Evolutionary conservation across 1,284 basidiomycete genomes (phyloP), one percentile per base, ranked within the genome.

Genomic region (Cutaneotrichosporon spelunceum): DNA sequence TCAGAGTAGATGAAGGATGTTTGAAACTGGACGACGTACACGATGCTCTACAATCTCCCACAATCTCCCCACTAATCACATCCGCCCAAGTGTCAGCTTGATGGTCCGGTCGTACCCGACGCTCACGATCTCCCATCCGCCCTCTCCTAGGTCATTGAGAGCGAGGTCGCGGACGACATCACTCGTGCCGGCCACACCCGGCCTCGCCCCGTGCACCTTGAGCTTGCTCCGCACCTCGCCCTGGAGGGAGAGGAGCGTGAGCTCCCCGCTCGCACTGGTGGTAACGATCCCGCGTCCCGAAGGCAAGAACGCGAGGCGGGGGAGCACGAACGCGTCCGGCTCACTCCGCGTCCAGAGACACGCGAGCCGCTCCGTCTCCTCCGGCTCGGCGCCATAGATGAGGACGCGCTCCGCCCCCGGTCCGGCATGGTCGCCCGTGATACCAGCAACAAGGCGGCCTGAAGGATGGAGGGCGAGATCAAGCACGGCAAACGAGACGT

Each of bases 401-500:
- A 70, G 62, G 13, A 72, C 47, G 1, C 68, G 56, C 60, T 72
- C 77, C 1, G 73, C 74, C 2, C 70, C 64, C 5, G 65, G 64
- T 2, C 76, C 75, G 7, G 73, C 66, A 57, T 79, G 77, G 68
- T 80, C 78, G 7, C 78, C 79, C 10, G 78, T 79, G 56, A 77
- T 72, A 53, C 75, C 76, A 8, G 77, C 77, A 3, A 80, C 57
- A n/a, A 78, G 60, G 36, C 68, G 68, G 0, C 74, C 74, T 1
- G 68, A 70, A 0, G 79, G 79, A 60, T 80, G 76, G 2, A 79
- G 56, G 0, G 75, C 73, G 59, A 80, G 62, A 65, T 82, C 90
- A 85, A 82, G 90, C 75, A 73, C 89, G 84, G 64, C 89, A 83
- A 80, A 80, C 23, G 74, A 76, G 44, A 79, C 68, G 59, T 79